Evolutionary conservation across 2,329 filamentous ascomycete species (phyloP), one percentile per base, ranked within the genome.

Genomic region (Colletotrichum limetticola): DNA sequence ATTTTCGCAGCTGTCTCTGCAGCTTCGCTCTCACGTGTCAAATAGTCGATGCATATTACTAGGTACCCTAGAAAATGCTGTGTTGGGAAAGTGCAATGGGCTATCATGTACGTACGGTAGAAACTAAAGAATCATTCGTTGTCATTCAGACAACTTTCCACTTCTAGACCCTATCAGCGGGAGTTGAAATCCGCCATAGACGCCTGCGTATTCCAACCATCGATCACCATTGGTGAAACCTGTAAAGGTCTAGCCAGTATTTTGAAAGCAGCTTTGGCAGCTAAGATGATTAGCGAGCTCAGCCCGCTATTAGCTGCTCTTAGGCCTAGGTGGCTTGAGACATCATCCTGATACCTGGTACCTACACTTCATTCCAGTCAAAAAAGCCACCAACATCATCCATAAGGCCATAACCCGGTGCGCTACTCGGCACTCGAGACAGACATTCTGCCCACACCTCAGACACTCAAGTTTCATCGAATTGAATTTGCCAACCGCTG

Each of bases 1-100:
- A 86, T 85, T n/a, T 80, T 84, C 65, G 78, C 80, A 2, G 84
- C 84, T 1, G 80, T 86, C 62, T 78, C 80, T 3, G 74, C 77
- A 7, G 76, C 80, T 1, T 63, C 77, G 22, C 74, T 80, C 11
- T 61, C 71, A 16, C 59, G 74, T 4, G 60, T 75, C 0, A 60
- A 72, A 35, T 66, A 53, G 35, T 4, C 5, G 46, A 6, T 12
- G 7, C 4, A 9, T n/a, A 12, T 5, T 8, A 26, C 14, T 8
- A 19, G 3, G 5, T 42, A 19, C 16, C 6, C 37, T 6, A 7
- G 14, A 19, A 19, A 19, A 16, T 37, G 24, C 4, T n/a, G n/a
- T 1, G 19, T 11, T 52, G 8, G 30, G 14, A 16, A 5, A 28
- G 35, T 9, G 2, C 49, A 1, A 24, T 8, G 46, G 46, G 9